A percentile compares a stretch with the other conserved stretches of the same genome.
Evolutionary conservation across 345 rosid genomes (phyloP).

Genomic region (Hevea brasiliensis): DNA sequence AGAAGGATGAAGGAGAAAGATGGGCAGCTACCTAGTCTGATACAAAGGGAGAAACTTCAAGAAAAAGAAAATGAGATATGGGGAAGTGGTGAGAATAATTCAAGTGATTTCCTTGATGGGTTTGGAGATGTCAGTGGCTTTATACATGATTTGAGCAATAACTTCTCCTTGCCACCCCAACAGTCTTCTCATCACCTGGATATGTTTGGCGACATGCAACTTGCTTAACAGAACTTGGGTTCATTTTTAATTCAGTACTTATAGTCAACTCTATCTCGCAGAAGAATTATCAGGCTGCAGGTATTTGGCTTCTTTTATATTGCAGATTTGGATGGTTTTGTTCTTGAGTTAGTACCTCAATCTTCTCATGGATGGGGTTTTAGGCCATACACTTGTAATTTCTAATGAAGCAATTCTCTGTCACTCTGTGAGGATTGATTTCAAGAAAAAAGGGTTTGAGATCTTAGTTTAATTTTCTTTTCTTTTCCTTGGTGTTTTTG

Average conservation of each 20-base stretch:
- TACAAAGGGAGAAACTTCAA: not conserved
- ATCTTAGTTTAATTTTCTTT: not conserved
- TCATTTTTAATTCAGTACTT: too few species aligned
- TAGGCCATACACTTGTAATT: too few species aligned
- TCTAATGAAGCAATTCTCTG: not conserved
- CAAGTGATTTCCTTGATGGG: conserved; percentile 1
- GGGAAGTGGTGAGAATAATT: not conserved
- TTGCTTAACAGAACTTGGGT: not conserved
- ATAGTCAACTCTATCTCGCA: too few species aligned
- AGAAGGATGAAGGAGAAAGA: not conserved
- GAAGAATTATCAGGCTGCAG: not conserved
- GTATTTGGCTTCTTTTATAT: conserved; percentile 10
- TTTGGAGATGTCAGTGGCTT: conserved; percentile 13
- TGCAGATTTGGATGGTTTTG: conserved; percentile 27
- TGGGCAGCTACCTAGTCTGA: not conserved
- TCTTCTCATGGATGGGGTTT: too few species aligned
- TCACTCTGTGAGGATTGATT: not conserved
- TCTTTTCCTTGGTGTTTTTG: not conserved
- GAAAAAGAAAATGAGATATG: not conserved
- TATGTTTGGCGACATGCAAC: conserved; percentile 9
- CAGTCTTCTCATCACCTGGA: conserved; percentile 4
- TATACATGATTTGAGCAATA: not conserved
- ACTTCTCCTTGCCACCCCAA: not conserved
- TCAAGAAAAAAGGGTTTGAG: not conserved
- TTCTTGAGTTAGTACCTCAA: not conserved